A percentile compares a stretch with the other conserved stretches of the same genome.
Conservation (phyloP, 768 basidiomycete species). For the Mycena olivaceomarginata region DNA sequence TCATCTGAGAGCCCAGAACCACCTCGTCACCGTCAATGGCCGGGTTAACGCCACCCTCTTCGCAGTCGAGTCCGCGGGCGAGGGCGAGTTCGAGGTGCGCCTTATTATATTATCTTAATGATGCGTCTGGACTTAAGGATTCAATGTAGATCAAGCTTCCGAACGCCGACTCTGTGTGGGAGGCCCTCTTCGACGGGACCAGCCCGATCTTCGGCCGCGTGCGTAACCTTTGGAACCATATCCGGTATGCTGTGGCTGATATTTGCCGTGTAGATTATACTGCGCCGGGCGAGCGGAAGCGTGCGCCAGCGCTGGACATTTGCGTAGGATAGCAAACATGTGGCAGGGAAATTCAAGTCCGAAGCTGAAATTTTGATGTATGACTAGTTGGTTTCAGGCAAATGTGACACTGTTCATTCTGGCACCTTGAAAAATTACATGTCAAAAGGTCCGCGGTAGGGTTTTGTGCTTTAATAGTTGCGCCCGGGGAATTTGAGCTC, state of each 20-base stretch:
- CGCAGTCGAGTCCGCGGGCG: slow-evolving; percentile 26
- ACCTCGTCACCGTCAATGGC: slow-evolving; percentile 26
- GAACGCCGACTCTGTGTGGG: slow-evolving; percentile 28
- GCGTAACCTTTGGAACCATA: slow-evolving; percentile 20
- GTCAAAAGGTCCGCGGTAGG: too few species aligned
- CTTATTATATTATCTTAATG: slow-evolving; percentile 6
- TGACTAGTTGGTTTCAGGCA: neutral
- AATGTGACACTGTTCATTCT: too few species aligned
- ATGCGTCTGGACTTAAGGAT: slow-evolving; percentile 13
- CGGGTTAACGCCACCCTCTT: slow-evolving; percentile 9
- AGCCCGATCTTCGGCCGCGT: slow-evolving; percentile 34
- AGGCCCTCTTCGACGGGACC: slow-evolving; percentile 30
- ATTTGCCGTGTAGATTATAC: slow-evolving; percentile 19
- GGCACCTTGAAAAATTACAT: too few species aligned
- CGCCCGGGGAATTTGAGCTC: too few species aligned
- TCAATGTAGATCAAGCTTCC: slow-evolving; percentile 32
- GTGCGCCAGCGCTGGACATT: slow-evolving; percentile 31
- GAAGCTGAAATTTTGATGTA: slow-evolving; percentile 14
- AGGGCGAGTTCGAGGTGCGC: slow-evolving; percentile 28
- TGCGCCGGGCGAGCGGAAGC: slow-evolving; percentile 28
- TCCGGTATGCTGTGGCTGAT: slow-evolving; percentile 21
- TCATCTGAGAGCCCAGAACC: slow-evolving; percentile 16
- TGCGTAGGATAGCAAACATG: slow-evolving; percentile 16
- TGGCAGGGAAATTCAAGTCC: neutral
- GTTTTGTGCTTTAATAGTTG: too few species aligned